Evolutionary conservation across 768 basidiomycete species (phyloP).

Genomic region (Epithele typhae): DNA sequence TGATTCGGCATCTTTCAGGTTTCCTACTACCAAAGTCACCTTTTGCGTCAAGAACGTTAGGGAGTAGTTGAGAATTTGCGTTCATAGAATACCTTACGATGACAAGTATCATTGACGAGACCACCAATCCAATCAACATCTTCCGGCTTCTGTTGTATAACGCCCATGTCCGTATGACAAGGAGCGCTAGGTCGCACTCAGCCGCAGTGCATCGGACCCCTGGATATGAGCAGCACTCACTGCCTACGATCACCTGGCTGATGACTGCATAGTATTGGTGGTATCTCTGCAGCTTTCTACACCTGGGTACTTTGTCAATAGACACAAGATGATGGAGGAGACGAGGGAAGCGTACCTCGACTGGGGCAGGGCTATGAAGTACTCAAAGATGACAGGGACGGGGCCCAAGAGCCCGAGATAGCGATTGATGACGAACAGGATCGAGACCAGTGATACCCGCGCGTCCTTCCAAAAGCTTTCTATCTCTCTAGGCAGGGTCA

Average conservation of each 20-base stretch:
- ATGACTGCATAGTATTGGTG: constrained; percentile 5
- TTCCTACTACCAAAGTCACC: no score
- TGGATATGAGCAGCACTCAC: not conserved
- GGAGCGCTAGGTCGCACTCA: not conserved
- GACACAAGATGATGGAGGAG: no score
- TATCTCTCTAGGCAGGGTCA: constrained; percentile 41
- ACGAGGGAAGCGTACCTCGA: not conserved
- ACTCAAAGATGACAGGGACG: constrained; percentile 13
- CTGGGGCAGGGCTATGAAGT: not conserved
- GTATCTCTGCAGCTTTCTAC: constrained; percentile 2
- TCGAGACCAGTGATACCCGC: constrained; percentile 11
- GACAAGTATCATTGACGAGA: not conserved
- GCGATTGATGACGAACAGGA: constrained; percentile 20
- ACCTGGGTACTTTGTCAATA: not conserved
- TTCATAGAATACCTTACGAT: not conserved
- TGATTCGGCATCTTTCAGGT: no score
- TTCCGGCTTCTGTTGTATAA: constrained; percentile 1
- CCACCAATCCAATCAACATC: not conserved
- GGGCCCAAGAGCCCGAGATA: constrained; percentile 20
- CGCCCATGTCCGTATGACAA: not conserved
- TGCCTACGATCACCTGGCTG: constrained; percentile 1
- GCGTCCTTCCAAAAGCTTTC: constrained; percentile 39
- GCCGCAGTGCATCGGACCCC: not conserved
- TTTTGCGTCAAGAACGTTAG: no score
- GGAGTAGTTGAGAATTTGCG: no score